Base-by-base conservation (phyloP, 805 yeast genomes). In the Zygosaccharomyces bisporus region DNA sequence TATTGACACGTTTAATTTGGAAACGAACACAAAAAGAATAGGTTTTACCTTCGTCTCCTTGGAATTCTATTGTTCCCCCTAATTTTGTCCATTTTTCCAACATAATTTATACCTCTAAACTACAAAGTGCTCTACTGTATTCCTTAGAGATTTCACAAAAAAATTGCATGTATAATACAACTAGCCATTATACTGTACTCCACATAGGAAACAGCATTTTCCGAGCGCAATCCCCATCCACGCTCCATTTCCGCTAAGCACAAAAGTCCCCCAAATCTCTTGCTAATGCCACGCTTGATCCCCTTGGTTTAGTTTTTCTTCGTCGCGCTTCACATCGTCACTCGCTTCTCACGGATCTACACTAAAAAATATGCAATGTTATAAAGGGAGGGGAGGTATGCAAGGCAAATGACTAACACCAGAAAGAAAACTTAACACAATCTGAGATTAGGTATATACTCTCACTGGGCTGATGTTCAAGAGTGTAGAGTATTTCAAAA, bases 401-500 rank as follows among this genome's bases (percentile, higher is more conserved):
- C 7, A 23, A 23, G 27, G 27, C 8, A 23, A 23, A 12, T 9
- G 7, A 12, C n/a, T n/a, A n/a, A n/a, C n/a, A n/a, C n/a, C n/a
- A n/a, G n/a, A n/a, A n/a, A n/a, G n/a, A n/a, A 3, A 27, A 27
- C 13, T 27, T 13, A 13, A 27, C 7, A 27, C 16, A n/a, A 3
- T 27, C 13, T 27, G 16, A 27, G 16, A 27, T 6, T 25, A 25
- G 10, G 10, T 14, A 27, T 16, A 25, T 35, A 12, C 39, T 8
- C 30, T 30, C 30, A 19, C 19, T n/a, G 7, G n/a, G 20, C 40
- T 24, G 25, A 54, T 54, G 58, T 54, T 54, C 46, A 52, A 50
- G 40, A 52, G 47, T 29, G 56, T 52, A 16, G 44, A 49, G 39
- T 54, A 46, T 34, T 53, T 52, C 25, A 50, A 53, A 13, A 47